A percentile compares a stretch with the other conserved stretches of the same genome.
Conservation (phyloP, 2,329 filamentous ascomycete genomes). For the Aureobasidium sp. region DNA sequence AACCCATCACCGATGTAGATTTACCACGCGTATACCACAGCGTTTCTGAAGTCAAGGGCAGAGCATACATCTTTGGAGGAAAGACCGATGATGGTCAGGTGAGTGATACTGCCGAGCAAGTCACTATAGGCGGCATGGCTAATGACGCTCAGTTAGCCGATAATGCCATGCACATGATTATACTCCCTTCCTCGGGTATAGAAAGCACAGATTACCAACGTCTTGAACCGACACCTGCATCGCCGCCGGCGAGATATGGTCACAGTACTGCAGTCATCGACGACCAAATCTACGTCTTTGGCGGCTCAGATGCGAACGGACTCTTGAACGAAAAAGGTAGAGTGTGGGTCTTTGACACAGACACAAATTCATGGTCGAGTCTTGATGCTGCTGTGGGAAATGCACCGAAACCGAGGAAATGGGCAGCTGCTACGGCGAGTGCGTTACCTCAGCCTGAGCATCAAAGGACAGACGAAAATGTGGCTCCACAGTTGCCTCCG, state of each 20-base stretch:
- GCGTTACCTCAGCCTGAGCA: conserved; percentile 34
- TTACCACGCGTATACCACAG: conserved; percentile 47
- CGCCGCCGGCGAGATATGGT: conserved; percentile 35
- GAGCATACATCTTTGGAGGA: conserved; percentile 52
- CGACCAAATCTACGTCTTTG: conserved; percentile 40
- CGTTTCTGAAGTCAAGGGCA: conserved; percentile 46
- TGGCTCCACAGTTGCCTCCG: conserved; percentile 33
- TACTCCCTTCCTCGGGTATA: conserved; percentile 42
- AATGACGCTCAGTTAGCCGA: conserved; percentile 28
- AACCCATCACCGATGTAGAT: conserved; percentile 38
- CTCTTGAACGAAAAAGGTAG: conserved; percentile 29
- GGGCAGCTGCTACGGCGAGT: conserved; percentile 33
- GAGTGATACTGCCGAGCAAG: neutral
- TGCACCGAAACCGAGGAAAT: conserved; percentile 25
- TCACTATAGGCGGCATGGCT: neutral
- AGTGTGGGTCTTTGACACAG: conserved; percentile 40
- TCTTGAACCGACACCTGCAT: conserved; percentile 29
- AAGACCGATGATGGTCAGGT: conserved; percentile 13
- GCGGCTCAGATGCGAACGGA: conserved; percentile 28
- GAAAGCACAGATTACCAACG: conserved; percentile 36
- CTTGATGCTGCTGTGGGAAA: conserved; percentile 30
- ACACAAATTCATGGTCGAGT: conserved; percentile 34
- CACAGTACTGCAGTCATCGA: conserved; percentile 38
- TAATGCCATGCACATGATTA: conserved; percentile 47
- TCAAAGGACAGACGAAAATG: conserved; percentile 22